These are phyloP conservation scores for Penicillium rolfsii DNA, from an alignment of 2,329 filamentous ascomycete species.

Conservation along the genomic window DNA sequence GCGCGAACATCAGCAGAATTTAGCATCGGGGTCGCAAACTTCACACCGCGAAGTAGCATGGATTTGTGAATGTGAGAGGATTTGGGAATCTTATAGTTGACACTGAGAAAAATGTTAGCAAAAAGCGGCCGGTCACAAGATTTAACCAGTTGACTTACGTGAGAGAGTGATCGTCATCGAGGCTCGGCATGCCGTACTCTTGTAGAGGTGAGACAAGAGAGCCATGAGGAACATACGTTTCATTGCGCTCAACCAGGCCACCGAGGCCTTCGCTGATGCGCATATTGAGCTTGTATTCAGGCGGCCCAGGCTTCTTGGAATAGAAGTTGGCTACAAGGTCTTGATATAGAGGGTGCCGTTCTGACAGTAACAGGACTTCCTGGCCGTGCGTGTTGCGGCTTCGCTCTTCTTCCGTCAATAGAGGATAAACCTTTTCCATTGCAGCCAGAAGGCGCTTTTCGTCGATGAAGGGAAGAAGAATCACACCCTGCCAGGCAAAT, in stretches of 20 bases:
- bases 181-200: constrained; percentile 69
- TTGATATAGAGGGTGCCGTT: constrained; percentile 81
- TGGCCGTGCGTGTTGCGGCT: constrained; percentile 78
- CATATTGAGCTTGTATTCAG: constrained; percentile 73
- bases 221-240: constrained; percentile 81
- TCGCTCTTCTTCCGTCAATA: constrained; percentile 74
- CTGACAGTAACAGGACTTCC: constrained; percentile 82
- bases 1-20: constrained; percentile 75
- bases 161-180: constrained; percentile 85
- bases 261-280: constrained; percentile 75
- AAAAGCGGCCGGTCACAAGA: constrained; percentile 8
- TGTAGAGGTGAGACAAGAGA: constrained; percentile 77
- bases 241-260: constrained; percentile 79
- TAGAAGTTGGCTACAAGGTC: constrained; percentile 85
- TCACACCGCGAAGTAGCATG: constrained; percentile 85
- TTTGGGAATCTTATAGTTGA: constrained; percentile 81
- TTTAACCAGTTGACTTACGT: constrained; percentile 60
- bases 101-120: constrained; percentile 57
- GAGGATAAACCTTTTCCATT: constrained; percentile 79
- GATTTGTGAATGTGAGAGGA: constrained; percentile 80
- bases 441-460: constrained; percentile 81
- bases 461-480: constrained; percentile 92
- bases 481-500: constrained; percentile 96
- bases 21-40: constrained; percentile 71
- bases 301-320: constrained; percentile 76